Evolutionary conservation across 2,329 filamentous ascomycete species (phyloP).

Genomic region (Amylocarpus encephaloides): DNA sequence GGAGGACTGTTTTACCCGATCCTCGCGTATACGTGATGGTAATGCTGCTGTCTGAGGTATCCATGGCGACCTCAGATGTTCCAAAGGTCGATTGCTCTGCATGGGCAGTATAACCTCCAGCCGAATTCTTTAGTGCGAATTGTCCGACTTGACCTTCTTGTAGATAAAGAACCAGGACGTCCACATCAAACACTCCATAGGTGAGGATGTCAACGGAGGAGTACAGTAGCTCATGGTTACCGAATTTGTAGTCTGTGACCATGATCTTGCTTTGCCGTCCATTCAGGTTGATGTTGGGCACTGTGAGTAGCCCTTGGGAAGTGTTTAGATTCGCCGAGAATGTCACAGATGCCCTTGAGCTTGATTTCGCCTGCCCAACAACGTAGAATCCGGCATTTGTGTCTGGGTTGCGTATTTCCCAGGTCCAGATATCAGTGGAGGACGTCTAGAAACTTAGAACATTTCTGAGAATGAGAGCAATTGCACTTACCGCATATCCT

Average conservation of each 20-base stretch:
- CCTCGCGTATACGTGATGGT: constrained; percentile 43
- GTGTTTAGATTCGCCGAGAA: constrained; percentile 45
- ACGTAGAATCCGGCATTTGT: constrained; percentile 46
- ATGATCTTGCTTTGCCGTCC: constrained; percentile 49
- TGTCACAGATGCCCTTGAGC: constrained; percentile 38
- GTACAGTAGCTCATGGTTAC: constrained; percentile 42
- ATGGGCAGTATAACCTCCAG: constrained; percentile 16
- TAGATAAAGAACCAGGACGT: constrained; percentile 44
- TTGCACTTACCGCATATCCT: constrained; percentile 34
- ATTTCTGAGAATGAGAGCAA: not conserved
- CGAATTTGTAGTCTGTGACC: constrained; percentile 46
- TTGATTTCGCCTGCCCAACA: constrained; percentile 40
- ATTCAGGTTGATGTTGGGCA: constrained; percentile 42
- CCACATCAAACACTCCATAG: constrained; percentile 40
- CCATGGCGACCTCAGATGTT: constrained; percentile 31
- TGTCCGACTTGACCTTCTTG: constrained; percentile 42
- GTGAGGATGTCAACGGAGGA: constrained; percentile 45
- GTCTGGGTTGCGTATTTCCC: constrained; percentile 46
- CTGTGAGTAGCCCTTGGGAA: constrained; percentile 36
- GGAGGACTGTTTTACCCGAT: constrained; percentile 39
- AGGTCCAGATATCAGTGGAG: constrained; percentile 40
- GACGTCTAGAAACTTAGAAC: constrained; percentile 25
- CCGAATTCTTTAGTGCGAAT: constrained; percentile 40
- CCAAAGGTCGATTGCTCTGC: constrained; percentile 38
- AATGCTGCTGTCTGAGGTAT: constrained; percentile 26